phyloP scores from a whole-genome alignment of 345 rosid species.

The Aquilaria sinensis region DNA sequence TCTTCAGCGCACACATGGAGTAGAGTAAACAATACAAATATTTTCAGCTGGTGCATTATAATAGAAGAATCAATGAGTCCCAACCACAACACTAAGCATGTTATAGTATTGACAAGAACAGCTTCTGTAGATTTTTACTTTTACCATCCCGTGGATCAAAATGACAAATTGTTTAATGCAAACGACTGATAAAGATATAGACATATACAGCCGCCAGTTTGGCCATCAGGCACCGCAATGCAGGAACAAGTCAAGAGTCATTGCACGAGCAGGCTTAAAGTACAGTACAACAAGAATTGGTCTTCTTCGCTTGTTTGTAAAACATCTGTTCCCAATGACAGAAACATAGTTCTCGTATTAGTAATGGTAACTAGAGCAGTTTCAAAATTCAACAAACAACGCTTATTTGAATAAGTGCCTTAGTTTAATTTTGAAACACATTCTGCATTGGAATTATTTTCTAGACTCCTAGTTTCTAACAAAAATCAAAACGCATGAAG shows the following conservation, averaged over 20 bases:
- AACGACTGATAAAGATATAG: constrained; percentile 24
- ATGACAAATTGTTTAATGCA: constrained; percentile 18
- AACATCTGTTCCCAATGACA: constrained; percentile 68
- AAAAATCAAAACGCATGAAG: too few relatives aligned
- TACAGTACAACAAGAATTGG: constrained; percentile 85
- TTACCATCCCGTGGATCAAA: constrained; percentile 10
- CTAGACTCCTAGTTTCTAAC: too few relatives aligned
- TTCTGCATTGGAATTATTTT: too few relatives aligned
- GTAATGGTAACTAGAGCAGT: not conserved
- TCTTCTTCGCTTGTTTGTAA: constrained; percentile 97
- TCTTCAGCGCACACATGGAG: too few relatives aligned
- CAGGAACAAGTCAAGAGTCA: constrained; percentile 11
- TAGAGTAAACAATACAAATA: too few relatives aligned
- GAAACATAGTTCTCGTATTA: constrained; percentile 5
- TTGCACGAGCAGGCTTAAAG: constrained; percentile 40
- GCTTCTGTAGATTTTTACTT: not conserved
- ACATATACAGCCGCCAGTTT: constrained; percentile 19
- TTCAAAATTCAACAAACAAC: not conserved
- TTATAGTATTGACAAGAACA: not conserved
- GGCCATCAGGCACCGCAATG: constrained; percentile 11
- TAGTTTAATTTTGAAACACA: too few relatives aligned
- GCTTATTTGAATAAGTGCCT: too few relatives aligned
- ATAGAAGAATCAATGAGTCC: too few relatives aligned
- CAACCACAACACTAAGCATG: not conserved
- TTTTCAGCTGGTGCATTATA: too few relatives aligned